A percentile compares a stretch with the other conserved stretches of the same genome.
phyloP scores from a whole-genome alignment of 192 early-diverging fungal species.

The Diversispora eburnea region DNA sequence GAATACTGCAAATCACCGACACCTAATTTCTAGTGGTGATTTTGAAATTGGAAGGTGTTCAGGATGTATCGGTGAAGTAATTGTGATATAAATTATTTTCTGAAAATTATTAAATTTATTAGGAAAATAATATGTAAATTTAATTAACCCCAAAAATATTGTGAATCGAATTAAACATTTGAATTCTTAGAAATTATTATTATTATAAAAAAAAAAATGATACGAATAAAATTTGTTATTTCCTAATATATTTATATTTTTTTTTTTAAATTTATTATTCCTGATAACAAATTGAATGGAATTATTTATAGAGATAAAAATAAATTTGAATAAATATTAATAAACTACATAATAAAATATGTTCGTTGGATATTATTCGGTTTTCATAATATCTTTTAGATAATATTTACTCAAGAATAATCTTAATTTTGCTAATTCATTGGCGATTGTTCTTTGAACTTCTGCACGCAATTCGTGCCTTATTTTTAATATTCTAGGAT shows the following conservation, averaged over 20 bases:
- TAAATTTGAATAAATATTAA: no score
- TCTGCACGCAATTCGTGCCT: slow-evolving; percentile 17
- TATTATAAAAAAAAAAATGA: no score
- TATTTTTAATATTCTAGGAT: slow-evolving; percentile 12
- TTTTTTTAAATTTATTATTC: not conserved
- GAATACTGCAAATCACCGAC: not conserved
- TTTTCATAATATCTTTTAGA: slow-evolving; percentile 6
- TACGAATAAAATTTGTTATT: no score
- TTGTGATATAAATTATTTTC: slow-evolving; percentile 9
- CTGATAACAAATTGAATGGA: no score
- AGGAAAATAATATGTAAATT: no score
- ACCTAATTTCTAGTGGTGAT: not conserved
- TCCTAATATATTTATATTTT: not conserved
- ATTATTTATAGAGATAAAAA: no score
- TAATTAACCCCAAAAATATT: no score
- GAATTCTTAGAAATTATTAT: no score
- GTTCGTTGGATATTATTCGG: not conserved
- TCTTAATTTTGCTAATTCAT: slow-evolving; percentile 14
- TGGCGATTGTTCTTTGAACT: slow-evolving; percentile 21
- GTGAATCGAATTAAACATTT: no score
- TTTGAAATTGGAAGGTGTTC: slow-evolving; percentile 25
- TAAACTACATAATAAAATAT: not conserved
- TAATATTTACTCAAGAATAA: slow-evolving; percentile 27
- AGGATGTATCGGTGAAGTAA: slow-evolving; percentile 26
- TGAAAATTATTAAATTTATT: no score